Evolutionary conservation across 495 filamentous ascomycete species (phyloP), one percentile per base, ranked within the genome.

Genomic region (Pseudevernia furfuracea): DNA sequence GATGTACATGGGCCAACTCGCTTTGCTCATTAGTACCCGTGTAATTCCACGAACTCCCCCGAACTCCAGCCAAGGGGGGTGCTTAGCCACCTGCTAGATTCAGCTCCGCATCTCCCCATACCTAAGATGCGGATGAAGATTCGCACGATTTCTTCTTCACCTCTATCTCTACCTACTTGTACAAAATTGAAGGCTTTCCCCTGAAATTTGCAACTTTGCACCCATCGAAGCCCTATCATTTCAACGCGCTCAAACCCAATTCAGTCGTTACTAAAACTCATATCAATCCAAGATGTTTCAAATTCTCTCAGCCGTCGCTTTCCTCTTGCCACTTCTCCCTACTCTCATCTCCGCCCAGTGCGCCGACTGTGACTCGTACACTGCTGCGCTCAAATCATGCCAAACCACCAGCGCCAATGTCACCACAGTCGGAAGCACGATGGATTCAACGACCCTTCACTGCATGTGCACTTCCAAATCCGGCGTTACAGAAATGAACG

Each of bases 321-420:
- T 62, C 46, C 21, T 62, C 48, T 21, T 37, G 17, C 48, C 52
- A 10, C 15, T 38, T 8, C 36, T 62, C 3, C 60, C 60, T 6
- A 15, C n/a, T 14, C 48, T 62, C 23, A 55, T 62, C 48, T 14
- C 60, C 60, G 60, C 60, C 2, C 46, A 62, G 14, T 62, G 60
- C 12, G 15, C 34, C n/a, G 36, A 48, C 23, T 62, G 60, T 53
- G 36, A 62, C 43, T 62, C 60, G n/a, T 62, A 41, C 23, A 55
- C 15, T 14, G 46, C 36, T 4, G 60, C 60, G 7, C 60, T 62
- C 78, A 81, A 60, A 62, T 81, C 6, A 74, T 76, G 58, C 66
- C 53, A 59, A 4, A 58, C 52, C 30, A 41, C 49, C 7, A 28
- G 53, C 28, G 5, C 30, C 39, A 58, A 64, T 4, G 38, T 36